Evolutionary conservation across 768 basidiomycete genomes (phyloP), one percentile per base, ranked within the genome.

Genomic region (Mycena kentingensis): DNA sequence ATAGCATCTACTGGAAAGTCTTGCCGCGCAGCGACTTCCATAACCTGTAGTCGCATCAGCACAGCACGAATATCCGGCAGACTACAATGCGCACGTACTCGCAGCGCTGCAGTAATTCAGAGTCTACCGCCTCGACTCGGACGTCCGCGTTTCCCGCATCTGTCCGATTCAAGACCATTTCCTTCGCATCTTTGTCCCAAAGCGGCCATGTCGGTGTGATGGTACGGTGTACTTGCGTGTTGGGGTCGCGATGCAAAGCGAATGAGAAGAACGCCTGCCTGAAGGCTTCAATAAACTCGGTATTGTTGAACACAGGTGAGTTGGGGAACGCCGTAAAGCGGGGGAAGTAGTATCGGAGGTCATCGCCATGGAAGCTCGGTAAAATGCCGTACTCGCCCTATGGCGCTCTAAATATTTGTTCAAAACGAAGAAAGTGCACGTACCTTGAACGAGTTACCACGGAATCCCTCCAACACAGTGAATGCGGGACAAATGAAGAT

Each of bases 91-190:
- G n/a, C 28, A 58, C 60, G 37, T 13, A 64, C 57, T 24, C 38
- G 60, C 63, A 69, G 36, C 68, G 58, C n/a, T 41, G 41, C n/a
- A 46, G 21, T 28, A 69, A 27, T 8, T 44, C 56, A 1, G 10
- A 15, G 32, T 62, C 37, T 13, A 67, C 59, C 42, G 39, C 39
- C 24, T 16, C 21, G 26, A 0, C 18, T 13, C 31, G 5, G n/a
- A 55, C 47, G 1, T 15, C 13, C 1, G 54, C 37, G 27, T 25
- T 34, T 24, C 26, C 22, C 12, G 2, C 8, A 15, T 54, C 55
- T 3, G 55, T 60, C 26, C 44, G 5, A 43, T 66, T 68, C 45
- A 67, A 70, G 5, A 66, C 35, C 65, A 70, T 66, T 49, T 70
- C 65, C 21, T 53, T 44, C 10, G 42, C 54, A 5, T 5, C 26